Evolutionary conservation across 768 basidiomycete species (phyloP), one percentile per base, ranked within the genome.

Genomic region (Podaxis sp.): DNA sequence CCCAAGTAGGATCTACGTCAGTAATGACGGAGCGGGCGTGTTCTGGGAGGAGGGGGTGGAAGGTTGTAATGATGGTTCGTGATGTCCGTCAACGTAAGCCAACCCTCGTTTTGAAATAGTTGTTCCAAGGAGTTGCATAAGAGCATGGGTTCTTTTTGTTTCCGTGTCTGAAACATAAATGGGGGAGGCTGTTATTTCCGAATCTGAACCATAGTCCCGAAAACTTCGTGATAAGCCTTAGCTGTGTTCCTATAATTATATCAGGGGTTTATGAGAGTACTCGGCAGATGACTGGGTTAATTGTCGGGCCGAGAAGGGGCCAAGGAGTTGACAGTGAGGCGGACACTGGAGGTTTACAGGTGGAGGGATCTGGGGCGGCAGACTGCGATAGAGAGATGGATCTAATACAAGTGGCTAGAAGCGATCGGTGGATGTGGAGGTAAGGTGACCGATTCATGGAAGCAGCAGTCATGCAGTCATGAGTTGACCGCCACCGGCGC

Each of bases 251-350:
- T 15, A 8, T 46, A 20, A n/a, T 46, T 20, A 41, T 12, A 17
- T 30, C 30, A 41, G 44, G 17, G 22, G 38, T 30, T 41, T 11
- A n/a, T 41, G 40, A 20, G n/a, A 46, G 41, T 37, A 40, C 41
- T 20, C 26, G 54, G 54, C 12, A 38, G 54, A 40, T 33, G 54
- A 55, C 54, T 38, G 54, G 54, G 54, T n/a, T 55, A 40, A 55
- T 55, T 41, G 20, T 55, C 54, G 54, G 54, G 8, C 54, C 54
- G 54, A 55, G 12, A 38, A 55, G 37, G 20, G 20, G 33, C 41
- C 56, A 30, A 12, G 10, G 5, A 6, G 15, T 44, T 28, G 40
- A 56, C 40, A 41, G 40, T 12, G 30, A 30, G 30, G 30, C 30
- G 8, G 30, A 30, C 30, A 30, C 40, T 41, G 40, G 40, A 17